A percentile compares a stretch with the other conserved stretches of the same genome.
These are phyloP conservation scores for Marasmius sp. DNA, from an alignment of 1,284 basidiomycete species.

Conservation along the genomic window DNA sequence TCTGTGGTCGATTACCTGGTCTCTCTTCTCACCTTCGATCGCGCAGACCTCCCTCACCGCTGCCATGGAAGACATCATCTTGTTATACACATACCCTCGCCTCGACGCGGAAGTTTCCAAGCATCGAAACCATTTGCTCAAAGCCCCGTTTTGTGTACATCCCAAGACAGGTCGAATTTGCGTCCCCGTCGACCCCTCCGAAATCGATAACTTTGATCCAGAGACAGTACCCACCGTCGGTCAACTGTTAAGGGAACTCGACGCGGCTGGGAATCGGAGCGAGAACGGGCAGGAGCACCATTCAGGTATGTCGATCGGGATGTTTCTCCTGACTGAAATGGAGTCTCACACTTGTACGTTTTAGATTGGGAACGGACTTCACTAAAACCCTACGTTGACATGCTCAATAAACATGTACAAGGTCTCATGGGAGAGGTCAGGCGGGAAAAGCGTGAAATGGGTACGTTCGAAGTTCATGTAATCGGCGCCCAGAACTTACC, in stretches of 20 bases:
- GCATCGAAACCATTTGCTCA: slow-evolving; percentile 96
- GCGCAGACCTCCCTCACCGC: slow-evolving; percentile 26
- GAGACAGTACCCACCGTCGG: slow-evolving; percentile 83
- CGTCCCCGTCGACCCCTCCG: slow-evolving; percentile 83
- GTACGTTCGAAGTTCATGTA: slow-evolving; percentile 24
- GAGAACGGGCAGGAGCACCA: slow-evolving; percentile 40
- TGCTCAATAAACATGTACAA: slow-evolving; percentile 77
- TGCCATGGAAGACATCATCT: slow-evolving; percentile 80
- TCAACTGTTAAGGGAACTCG: slow-evolving; percentile 81
- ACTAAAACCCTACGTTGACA: slow-evolving; percentile 86
- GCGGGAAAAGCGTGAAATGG: slow-evolving; percentile 48
- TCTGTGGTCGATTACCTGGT: too few relatives aligned
- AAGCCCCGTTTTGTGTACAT: slow-evolving; percentile 96
- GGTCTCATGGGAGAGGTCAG: slow-evolving; percentile 62
- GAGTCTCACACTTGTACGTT: not conserved
- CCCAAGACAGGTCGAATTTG: slow-evolving; percentile 96
- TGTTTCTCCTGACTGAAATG: not conserved
- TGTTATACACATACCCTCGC: slow-evolving; percentile 96
- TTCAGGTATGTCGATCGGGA: slow-evolving; percentile 37
- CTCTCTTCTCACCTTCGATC: not conserved
- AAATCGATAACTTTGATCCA: slow-evolving; percentile 87
- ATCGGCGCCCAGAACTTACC: not conserved
- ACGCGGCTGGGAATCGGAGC: slow-evolving; percentile 37
- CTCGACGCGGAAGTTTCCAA: slow-evolving; percentile 98
- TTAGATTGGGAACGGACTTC: slow-evolving; percentile 73